phyloP scores from a whole-genome alignment of 129 eudicot genomes.

The Escallonia rubra region DNA sequence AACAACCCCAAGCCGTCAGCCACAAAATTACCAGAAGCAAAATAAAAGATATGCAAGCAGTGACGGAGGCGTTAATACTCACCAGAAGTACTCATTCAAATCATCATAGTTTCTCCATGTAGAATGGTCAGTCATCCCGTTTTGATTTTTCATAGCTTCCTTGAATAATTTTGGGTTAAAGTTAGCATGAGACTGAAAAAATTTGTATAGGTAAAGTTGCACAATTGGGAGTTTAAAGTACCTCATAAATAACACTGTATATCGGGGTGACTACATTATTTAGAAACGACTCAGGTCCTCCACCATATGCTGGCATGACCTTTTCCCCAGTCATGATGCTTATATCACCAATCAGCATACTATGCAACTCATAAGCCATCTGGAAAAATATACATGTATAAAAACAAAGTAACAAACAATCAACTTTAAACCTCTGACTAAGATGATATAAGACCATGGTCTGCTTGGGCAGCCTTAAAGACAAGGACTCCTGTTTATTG shows the following conservation, averaged over 20 bases:
- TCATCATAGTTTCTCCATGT: constrained; percentile 98
- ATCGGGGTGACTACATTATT: constrained; percentile 63
- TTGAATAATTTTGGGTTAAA: constrained; percentile 36
- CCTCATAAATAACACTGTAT: constrained; percentile 72
- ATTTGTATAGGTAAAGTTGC: background rate
- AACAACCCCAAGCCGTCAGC: constrained; percentile 2
- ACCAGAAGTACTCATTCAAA: constrained; percentile 93
- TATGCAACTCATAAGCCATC: constrained; percentile 94
- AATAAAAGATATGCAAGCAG: background rate
- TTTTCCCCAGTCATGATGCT: constrained; percentile 62
- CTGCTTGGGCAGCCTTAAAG: too few relatives aligned
- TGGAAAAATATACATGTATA: constrained; percentile 16
- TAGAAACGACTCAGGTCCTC: constrained; percentile 66
- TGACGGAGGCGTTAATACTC: background rate
- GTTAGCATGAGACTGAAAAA: constrained; percentile 20
- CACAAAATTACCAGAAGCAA: background rate
- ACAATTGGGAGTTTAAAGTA: constrained; percentile 15
- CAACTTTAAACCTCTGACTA: too few relatives aligned
- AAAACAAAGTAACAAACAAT: too few relatives aligned
- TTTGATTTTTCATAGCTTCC: constrained; percentile 89
- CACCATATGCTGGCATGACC: constrained; percentile 77
- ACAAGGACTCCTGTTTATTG: too few relatives aligned
- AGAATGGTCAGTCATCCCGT: constrained; percentile 89
- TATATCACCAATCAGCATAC: constrained; percentile 75
- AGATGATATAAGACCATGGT: too few relatives aligned